Evolutionary conservation across 306 rosid species (phyloP).

Genomic region (Parietaria judaica): DNA sequence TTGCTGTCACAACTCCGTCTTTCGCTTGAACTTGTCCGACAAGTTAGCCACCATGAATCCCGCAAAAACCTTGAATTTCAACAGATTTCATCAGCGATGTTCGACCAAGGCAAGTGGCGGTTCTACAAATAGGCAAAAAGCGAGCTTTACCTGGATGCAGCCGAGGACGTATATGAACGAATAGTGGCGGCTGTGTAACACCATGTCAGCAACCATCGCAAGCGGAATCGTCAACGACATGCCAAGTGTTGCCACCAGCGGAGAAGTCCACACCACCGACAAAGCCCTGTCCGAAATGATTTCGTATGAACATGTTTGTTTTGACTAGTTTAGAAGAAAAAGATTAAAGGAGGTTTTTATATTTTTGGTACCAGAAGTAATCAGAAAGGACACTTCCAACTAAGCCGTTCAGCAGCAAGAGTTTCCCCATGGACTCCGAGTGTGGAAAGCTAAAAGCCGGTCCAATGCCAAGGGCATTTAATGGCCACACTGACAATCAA

Average conservation of each 20-base stretch:
- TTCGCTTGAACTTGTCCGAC: conserved; percentile 36
- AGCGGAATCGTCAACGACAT: conserved; percentile 70
- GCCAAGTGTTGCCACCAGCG: conserved; percentile 64
- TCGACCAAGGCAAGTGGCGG: too few relatives aligned
- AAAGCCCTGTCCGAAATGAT: conserved; percentile 43
- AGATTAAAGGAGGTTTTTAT: neutral
- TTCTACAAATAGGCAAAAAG: too few relatives aligned
- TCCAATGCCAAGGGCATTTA: conserved; percentile 56
- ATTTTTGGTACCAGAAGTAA: conserved; percentile 48
- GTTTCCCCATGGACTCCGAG: conserved; percentile 36
- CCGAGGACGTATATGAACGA: conserved; percentile 53
- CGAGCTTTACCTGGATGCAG: conserved; percentile 49
- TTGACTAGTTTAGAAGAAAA: neutral
- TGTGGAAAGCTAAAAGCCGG: conserved; percentile 46
- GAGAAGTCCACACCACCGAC: conserved; percentile 72
- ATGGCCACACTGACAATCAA: conserved; percentile 49
- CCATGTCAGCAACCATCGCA: conserved; percentile 74
- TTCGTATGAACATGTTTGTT: neutral
- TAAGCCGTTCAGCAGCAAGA: conserved; percentile 50
- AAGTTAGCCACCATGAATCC: conserved; percentile 64
- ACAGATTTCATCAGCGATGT: neutral
- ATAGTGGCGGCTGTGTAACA: conserved; percentile 51
- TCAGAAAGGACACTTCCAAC: conserved; percentile 54
- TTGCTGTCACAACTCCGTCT: conserved; percentile 16
- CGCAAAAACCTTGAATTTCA: conserved; percentile 51